Evolutionary conservation across 2,329 filamentous ascomycete species (phyloP).

Genomic region (Fusarium tanahbumbuense): DNA sequence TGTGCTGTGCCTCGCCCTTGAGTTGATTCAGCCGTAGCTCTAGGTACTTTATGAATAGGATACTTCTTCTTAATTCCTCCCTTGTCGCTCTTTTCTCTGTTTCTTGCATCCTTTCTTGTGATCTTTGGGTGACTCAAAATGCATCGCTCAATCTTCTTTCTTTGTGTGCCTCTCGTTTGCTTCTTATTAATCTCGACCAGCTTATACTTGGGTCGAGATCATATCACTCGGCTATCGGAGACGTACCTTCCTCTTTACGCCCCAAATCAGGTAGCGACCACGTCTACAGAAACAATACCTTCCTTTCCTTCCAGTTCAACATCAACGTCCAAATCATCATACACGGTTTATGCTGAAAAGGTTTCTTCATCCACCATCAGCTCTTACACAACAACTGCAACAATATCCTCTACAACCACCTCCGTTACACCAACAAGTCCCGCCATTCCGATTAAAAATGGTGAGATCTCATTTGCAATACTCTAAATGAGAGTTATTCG

Average conservation of each 20-base stretch:
- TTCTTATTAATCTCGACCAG: slow-evolving; percentile 33
- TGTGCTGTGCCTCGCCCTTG: slow-evolving; percentile 25
- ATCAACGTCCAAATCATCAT: background rate
- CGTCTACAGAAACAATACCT: slow-evolving; percentile 2
- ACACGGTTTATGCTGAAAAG: background rate
- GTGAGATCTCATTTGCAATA: background rate
- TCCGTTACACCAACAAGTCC: slow-evolving; percentile 2
- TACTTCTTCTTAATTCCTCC: slow-evolving; percentile 4
- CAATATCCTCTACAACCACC: background rate
- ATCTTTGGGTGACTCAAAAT: slow-evolving; percentile 27
- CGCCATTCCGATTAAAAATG: slow-evolving; percentile 12
- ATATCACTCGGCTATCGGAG: slow-evolving; percentile 35
- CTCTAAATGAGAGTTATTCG: accelerated
- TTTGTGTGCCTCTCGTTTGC: slow-evolving; percentile 33
- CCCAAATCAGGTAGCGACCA: background rate
- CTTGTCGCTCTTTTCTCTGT: background rate
- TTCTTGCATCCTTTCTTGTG: background rate
- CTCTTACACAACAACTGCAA: slow-evolving; percentile 11
- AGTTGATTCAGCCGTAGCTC: slow-evolving; percentile 2
- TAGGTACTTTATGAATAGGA: background rate
- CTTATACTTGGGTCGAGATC: slow-evolving; percentile 41
- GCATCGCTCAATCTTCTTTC: slow-evolving; percentile 36
- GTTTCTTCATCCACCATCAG: slow-evolving; percentile 3
- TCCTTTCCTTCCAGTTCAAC: background rate
- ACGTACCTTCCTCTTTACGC: slow-evolving; percentile 29